Base-by-base conservation (phyloP, 163 green algal species). In the Chloromonas sp. region DNA sequence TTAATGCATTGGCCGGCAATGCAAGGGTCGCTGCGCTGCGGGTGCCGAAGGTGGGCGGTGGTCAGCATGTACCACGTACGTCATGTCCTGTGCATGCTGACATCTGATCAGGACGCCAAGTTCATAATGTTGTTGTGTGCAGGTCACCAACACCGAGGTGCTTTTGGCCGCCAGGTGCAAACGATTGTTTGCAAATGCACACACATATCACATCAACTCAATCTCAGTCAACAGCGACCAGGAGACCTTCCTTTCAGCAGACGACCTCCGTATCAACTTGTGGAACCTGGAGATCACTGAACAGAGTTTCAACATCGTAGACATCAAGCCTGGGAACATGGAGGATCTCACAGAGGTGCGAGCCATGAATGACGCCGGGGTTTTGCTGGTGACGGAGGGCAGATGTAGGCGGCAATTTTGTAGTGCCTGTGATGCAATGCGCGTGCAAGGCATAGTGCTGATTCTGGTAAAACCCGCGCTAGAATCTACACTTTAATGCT, bases 151-250 rank as follows among this genome's bases (percentile, higher is more conserved):
- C 71, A 91, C 90, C 13, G 93, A 96, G 87, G 84, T 93, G 13
- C 86, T 92, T 70, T 85, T 94, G 84, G 89, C 93, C 0, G 95
- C 95, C 1, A 89, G 92, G 2, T 98, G 95, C 89, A 92, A 93
- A 85, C 92, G 94, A 3, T 84, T 95, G 1, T 98, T 95, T 86
- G 85, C 92, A 36, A 98, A 98, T 86, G 97, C 96, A 58, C 97
- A 99, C 93, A 95, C 96, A 0, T 99, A 99, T 92, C 97, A 99
- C 94, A 99, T 99, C 87, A 99, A 99, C 93, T 97, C 92, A 59
- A 95, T 99, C 61, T 95, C 92, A 1, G 89, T 98, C 3, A 98
- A 95, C 89, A 96, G 92, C 85, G 97, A 99, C 90, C 88, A 95
- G 83, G 95, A 98, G 87, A 99, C 96, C 3, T 99, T 98, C 90